These are phyloP conservation scores for Parachaetomium inaequale DNA, from an alignment of 495 filamentous ascomycete genomes.

Conservation along the genomic window DNA sequence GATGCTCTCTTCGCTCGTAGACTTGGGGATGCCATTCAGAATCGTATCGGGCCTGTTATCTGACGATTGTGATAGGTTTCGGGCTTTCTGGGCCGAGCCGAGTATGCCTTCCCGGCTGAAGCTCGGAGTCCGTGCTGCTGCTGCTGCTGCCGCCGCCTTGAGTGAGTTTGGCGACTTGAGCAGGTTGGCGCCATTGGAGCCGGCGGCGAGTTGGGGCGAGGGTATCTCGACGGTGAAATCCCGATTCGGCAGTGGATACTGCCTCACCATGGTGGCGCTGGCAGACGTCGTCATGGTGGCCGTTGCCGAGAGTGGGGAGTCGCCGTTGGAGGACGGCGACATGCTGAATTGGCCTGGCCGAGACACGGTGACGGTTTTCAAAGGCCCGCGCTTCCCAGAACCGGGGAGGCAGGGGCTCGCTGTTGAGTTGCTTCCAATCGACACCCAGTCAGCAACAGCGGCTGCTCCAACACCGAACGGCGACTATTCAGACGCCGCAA, in stretches of 20 bases:
- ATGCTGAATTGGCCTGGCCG: slow-evolving; percentile 27
- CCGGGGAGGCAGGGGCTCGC: neutral
- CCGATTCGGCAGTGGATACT: slow-evolving; percentile 43
- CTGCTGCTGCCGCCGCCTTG: slow-evolving; percentile 33
- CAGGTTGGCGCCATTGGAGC: slow-evolving; percentile 40
- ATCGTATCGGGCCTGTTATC: slow-evolving; percentile 39
- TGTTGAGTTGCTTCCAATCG: slow-evolving; percentile 5
- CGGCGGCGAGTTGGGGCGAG: slow-evolving; percentile 40
- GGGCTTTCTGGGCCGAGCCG: slow-evolving; percentile 55
- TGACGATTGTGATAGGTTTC: slow-evolving; percentile 52
- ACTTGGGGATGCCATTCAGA: slow-evolving; percentile 46
- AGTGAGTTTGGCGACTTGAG: slow-evolving; percentile 51
- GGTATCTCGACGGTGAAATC: slow-evolving; percentile 50
- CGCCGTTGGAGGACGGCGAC: slow-evolving; percentile 50
- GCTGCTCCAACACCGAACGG: slow-evolving; percentile 6
- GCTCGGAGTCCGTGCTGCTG: slow-evolving; percentile 40
- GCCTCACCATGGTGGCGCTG: slow-evolving; percentile 36
- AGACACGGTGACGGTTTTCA: neutral
- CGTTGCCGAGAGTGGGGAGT: slow-evolving; percentile 45
- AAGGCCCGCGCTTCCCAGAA: slow-evolving; percentile 5
- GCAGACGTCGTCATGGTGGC: slow-evolving; percentile 37
- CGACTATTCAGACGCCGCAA: slow-evolving; percentile 17
- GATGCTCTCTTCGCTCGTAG: slow-evolving; percentile 47
- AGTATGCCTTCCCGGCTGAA: slow-evolving; percentile 57
- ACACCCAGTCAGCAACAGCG: slow-evolving; percentile 9